Percentiles rank a stretch among this genome's conserved stretches.
Evolutionary conservation across 139 green algal genomes (phyloP).

Genomic region (Mesostigma viride): DNA sequence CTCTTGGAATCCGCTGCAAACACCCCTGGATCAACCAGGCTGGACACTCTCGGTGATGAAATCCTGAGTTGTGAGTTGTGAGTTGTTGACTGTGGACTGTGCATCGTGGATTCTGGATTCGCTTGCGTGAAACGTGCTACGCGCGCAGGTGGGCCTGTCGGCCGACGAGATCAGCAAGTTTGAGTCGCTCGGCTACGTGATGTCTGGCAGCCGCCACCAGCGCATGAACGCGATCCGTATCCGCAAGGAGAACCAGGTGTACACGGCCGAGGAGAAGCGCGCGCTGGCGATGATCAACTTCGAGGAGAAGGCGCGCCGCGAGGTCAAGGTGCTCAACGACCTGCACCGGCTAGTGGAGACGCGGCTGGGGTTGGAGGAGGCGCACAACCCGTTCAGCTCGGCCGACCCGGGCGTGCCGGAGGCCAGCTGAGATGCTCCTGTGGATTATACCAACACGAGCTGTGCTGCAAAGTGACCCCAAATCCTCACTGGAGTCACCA

Average conservation of each 20-base stretch:
- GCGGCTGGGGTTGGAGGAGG: slow-evolving; percentile 14
- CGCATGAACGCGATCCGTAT: slow-evolving; percentile 97
- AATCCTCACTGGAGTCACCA: too few species aligned
- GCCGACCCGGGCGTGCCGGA: neutral
- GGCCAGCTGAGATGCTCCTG: neutral
- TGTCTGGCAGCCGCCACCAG: slow-evolving; percentile 80
- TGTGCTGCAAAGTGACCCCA: too few species aligned
- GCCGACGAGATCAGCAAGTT: slow-evolving; percentile 78
- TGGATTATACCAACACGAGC: neutral
- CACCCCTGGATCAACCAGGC: too few species aligned
- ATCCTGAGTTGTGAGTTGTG: too few species aligned
- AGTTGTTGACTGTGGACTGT: too few species aligned
- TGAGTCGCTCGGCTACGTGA: slow-evolving; percentile 90
- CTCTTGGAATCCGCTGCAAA: too few species aligned
- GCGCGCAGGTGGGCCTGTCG: slow-evolving; percentile 45
- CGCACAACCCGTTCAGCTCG: slow-evolving; percentile 7
- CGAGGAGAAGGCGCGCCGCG: slow-evolving; percentile 89
- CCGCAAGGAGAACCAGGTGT: slow-evolving; percentile 89
- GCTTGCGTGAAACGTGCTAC: neutral
- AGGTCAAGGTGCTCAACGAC: slow-evolving; percentile 62
- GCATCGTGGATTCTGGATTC: too few species aligned
- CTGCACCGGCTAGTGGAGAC: slow-evolving; percentile 33
- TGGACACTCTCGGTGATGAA: too few species aligned
- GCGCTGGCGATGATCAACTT: slow-evolving; percentile 97
- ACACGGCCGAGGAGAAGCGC: slow-evolving; percentile 92